phyloP scores from a whole-genome alignment of 139 green algal genomes.

The Ulvella scutata region DNA sequence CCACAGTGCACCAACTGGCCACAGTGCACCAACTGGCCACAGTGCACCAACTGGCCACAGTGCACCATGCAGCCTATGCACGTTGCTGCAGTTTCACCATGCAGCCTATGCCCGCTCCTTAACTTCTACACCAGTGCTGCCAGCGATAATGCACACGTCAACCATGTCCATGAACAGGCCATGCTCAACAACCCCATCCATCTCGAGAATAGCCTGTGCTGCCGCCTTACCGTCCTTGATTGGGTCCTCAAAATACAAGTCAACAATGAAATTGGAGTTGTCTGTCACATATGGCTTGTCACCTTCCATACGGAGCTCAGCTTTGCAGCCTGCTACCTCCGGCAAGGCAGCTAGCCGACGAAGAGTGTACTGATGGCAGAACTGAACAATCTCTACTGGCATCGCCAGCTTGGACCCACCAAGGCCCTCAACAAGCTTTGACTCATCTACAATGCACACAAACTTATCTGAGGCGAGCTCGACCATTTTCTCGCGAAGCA shows the following conservation, averaged over 20 bases:
- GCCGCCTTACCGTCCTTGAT: slow-evolving; percentile 60
- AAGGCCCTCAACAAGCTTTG: slow-evolving; percentile 81
- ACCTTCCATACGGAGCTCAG: slow-evolving; percentile 82
- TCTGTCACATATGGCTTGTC: slow-evolving; percentile 95
- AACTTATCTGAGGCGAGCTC: slow-evolving; percentile 87
- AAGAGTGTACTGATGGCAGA: slow-evolving; percentile 89
- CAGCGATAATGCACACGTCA: slow-evolving; percentile 89
- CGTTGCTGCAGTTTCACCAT: no score
- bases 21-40: no score
- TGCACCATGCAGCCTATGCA: no score
- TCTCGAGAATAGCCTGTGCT: slow-evolving; percentile 59
- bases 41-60: no score
- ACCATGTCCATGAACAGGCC: slow-evolving; percentile 97
- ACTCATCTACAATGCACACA: slow-evolving; percentile 98
- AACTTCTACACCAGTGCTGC: slow-evolving; percentile 64
- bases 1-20: no score
- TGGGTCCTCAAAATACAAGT: slow-evolving; percentile 88
- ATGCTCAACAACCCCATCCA: slow-evolving; percentile 95
- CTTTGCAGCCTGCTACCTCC: slow-evolving; percentile 62
- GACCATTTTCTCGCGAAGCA: slow-evolving; percentile 99
- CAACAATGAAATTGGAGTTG: slow-evolving; percentile 99
- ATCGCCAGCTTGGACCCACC: slow-evolving; percentile 85
- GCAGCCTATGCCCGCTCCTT: slow-evolving; percentile 40
- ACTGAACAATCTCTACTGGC: slow-evolving; percentile 98
- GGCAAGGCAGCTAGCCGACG: slow-evolving; percentile 36